phyloP scores from a whole-genome alignment of 2,329 filamentous ascomycete genomes.

The Thermothelomyces thermophilus region DNA sequence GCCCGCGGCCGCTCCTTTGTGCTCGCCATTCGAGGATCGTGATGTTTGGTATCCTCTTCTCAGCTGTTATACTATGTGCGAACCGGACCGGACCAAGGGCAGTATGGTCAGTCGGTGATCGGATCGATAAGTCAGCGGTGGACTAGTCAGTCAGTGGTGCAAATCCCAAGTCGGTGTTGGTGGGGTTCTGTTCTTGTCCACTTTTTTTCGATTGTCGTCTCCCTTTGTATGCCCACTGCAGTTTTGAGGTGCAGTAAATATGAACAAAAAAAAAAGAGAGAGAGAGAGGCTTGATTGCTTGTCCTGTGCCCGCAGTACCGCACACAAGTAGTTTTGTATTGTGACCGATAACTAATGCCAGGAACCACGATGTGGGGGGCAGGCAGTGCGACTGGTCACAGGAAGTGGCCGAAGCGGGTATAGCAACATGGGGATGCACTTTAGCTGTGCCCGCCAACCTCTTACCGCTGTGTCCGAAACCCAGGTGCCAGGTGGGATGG shows the following conservation, averaged over 20 bases:
- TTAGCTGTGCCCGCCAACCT: conserved; percentile 1
- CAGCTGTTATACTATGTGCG: conserved; percentile 6
- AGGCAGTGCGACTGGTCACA: conserved; percentile 16
- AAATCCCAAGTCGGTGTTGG: background rate
- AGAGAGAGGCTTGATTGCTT: background rate
- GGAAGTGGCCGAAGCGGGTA: conserved; percentile 12
- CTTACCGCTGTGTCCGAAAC: conserved; percentile 3
- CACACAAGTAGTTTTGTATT: conserved; percentile 18
- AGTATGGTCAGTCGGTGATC: background rate
- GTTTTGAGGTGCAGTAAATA: conserved; percentile 3
- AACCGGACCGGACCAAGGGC: background rate
- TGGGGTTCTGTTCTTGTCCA: background rate
- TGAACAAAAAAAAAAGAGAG: no score
- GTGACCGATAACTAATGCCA: conserved; percentile 1
- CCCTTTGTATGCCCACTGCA: background rate
- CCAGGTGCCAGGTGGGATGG: conserved; percentile 15
- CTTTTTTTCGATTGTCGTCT: background rate
- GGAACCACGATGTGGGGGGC: conserved; percentile 8
- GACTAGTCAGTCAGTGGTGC: no score
- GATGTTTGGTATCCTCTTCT: background rate
- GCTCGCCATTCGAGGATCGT: conserved; percentile 35
- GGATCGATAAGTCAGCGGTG: background rate
- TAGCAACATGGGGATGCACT: conserved; percentile 14
- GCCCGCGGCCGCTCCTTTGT: conserved; percentile 39
- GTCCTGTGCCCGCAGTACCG: background rate